Evolutionary conservation across 2,329 filamentous ascomycete genomes (phyloP), one percentile per base, ranked within the genome.

Genomic region (Ceratocystiopsis brevicomis): DNA sequence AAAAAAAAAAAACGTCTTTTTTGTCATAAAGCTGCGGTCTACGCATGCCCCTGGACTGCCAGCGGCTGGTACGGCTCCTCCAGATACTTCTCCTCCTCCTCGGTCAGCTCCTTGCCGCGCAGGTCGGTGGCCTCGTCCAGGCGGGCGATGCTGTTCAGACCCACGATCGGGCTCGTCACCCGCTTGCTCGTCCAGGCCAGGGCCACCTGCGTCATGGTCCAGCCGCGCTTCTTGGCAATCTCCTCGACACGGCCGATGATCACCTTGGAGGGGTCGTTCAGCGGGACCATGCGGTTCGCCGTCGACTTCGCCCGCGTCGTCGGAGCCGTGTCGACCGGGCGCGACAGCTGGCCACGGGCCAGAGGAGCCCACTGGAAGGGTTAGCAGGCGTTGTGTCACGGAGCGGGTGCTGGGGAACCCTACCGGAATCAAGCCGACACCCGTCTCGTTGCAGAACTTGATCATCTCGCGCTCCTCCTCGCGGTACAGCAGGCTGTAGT

Each of bases 1-100:
- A n/a, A n/a, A n/a, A n/a, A n/a, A n/a, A n/a, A n/a, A n/a, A n/a
- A n/a, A n/a, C n/a, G n/a, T n/a, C 19, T 21, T 21, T 4, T 21
- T 21, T 21, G 19, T 21, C 19, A 21, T 21, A 4, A 4, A 21
- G 4, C 19, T 6, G 4, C 19, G 4, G 19, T 9, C 40, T 45
- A 55, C 4, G 43, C 41, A 48, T 58, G 61, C 0, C 66, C 64
- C 12, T 53, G 41, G 18, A 69, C 59, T 19, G 57, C 51, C 62
- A 73, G 69, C 2, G 70, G 68, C 50, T 67, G 48, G 56, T 79
- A 81, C 16, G 68, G 61, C 54, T 75, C 74, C 56, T 80, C 76
- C 5, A 80, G 56, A 51, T 73, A 76, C 43, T 65, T 62, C 48
- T 71, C 64, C 53, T 81, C 76, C 47, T 78, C 72, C 0, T 67